Percentiles rank a stretch among this genome's conserved stretches.
These are phyloP conservation scores for Amylostereum chailletii DNA, from an alignment of 1,284 basidiomycete species.

Conservation along the genomic window DNA sequence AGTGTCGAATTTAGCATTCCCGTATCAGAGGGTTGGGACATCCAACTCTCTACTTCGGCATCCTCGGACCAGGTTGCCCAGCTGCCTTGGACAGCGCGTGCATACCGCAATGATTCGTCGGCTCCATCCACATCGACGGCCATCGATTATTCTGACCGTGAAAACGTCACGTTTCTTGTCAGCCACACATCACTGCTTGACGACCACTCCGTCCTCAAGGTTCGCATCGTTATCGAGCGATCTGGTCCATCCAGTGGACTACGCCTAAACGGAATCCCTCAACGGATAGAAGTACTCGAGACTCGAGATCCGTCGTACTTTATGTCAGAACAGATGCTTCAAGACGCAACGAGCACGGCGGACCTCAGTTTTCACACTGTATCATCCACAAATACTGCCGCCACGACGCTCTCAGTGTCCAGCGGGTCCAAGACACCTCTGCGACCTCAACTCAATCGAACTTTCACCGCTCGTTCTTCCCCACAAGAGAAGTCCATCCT, in stretches of 20 bases:
- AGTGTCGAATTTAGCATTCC: constrained; percentile 79
- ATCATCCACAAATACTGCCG: constrained; percentile 32
- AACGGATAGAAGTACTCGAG: constrained; percentile 56
- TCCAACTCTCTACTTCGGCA: constrained; percentile 65
- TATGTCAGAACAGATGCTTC: constrained; percentile 48
- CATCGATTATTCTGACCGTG: constrained; percentile 25
- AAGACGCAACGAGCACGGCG: constrained; percentile 62
- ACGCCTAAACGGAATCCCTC: constrained; percentile 77
- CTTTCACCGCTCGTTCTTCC: constrained; percentile 43
- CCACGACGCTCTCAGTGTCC: constrained; percentile 18
- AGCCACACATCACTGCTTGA: constrained; percentile 67
- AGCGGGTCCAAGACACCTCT: constrained; percentile 18
- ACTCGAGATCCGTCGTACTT: constrained; percentile 56
- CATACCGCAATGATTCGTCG: constrained; percentile 38
- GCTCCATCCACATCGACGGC: constrained; percentile 24
- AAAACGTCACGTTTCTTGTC: constrained; percentile 61
- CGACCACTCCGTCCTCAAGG: constrained; percentile 71
- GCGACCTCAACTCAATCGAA: constrained; percentile 24
- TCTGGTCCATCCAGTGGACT: constrained; percentile 71
- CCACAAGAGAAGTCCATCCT: constrained; percentile 73
- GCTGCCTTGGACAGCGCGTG: constrained; percentile 70
- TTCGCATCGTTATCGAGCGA: constrained; percentile 71
- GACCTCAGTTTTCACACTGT: constrained; percentile 58
- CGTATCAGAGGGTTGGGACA: constrained; percentile 83
- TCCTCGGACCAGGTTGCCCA: constrained; percentile 65